A percentile compares a stretch with the other conserved stretches of the same genome.
Conservation (phyloP, 805 yeast genomes). For the Nakazawaea pomicola region DNA sequence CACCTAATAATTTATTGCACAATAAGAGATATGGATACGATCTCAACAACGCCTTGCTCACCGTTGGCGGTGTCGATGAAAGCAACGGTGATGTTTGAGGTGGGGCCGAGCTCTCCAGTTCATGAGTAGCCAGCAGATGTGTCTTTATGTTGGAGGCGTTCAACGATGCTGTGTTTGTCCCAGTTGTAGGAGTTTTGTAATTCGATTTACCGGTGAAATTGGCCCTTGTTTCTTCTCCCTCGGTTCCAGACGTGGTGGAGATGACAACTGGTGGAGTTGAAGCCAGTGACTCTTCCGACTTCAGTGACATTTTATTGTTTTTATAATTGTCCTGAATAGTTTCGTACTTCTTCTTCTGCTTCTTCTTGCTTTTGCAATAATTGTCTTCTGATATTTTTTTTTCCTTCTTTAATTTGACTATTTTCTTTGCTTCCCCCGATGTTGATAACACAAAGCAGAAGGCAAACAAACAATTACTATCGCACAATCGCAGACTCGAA, state of each 20-base stretch:
- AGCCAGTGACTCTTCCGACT: not conserved
- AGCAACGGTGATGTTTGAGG: slow-evolving; percentile 74
- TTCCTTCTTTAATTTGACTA: not conserved
- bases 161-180: not conserved
- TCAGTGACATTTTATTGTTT: slow-evolving; percentile 1
- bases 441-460: no score
- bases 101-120: no score
- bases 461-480: no score
- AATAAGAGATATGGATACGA: slow-evolving; percentile 83
- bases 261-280: slow-evolving; percentile 20
- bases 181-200: slow-evolving; percentile 8
- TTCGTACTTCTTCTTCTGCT: not conserved
- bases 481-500: no score
- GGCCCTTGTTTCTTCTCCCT: slow-evolving; percentile 31
- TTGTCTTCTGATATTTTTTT: no score
- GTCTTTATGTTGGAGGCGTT: slow-evolving; percentile 4
- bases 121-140: no score
- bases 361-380: not conserved
- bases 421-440: no score
- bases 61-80: slow-evolving; percentile 86
- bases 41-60: slow-evolving; percentile 74
- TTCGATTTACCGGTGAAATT: slow-evolving; percentile 34
- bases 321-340: not conserved
- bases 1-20: slow-evolving; percentile 61
- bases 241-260: slow-evolving; percentile 24